phyloP scores from a whole-genome alignment of 805 yeast species.

The Candida oleophila region DNA sequence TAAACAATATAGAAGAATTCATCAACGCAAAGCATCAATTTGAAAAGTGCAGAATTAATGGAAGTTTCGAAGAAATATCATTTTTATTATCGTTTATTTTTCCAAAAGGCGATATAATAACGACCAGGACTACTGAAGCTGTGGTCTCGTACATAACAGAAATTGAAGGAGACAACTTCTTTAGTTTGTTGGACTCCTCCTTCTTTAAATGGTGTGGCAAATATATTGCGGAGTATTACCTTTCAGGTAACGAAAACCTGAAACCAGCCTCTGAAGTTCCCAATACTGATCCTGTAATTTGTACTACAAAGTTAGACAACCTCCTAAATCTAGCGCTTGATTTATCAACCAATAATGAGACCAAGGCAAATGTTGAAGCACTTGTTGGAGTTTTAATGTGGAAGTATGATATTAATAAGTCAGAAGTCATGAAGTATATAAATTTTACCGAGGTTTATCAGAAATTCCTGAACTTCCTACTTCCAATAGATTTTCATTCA shows the following conservation, averaged over 20 bases:
- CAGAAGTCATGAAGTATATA: constrained; percentile 18
- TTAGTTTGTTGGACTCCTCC: background rate
- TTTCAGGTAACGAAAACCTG: constrained; percentile 13
- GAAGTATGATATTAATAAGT: constrained; percentile 17
- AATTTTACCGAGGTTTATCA: constrained; percentile 18
- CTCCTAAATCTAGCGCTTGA: constrained; percentile 14
- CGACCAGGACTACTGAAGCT: background rate
- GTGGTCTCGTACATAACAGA: background rate
- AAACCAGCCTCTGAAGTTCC: constrained; percentile 8
- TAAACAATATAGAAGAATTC: background rate
- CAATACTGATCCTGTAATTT: constrained; percentile 14
- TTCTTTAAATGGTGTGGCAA: constrained; percentile 20
- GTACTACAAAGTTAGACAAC: constrained; percentile 21
- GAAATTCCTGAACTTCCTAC: constrained; percentile 16
- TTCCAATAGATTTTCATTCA: constrained; percentile 33
- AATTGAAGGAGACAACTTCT: background rate
- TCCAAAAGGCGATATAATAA: constrained; percentile 8
- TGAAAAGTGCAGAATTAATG: background rate
- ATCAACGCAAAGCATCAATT: constrained; percentile 1
- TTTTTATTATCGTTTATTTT: background rate
- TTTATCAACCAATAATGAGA: background rate
- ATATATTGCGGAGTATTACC: constrained; percentile 21
- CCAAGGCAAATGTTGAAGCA: constrained; percentile 33
- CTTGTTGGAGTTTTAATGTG: constrained; percentile 39
- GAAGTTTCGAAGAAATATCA: constrained; percentile 1